A percentile compares a stretch with the other conserved stretches of the same genome.
Conservation (phyloP, 2,329 filamentous ascomycete genomes). For the Arthrobotrys musiformis region DNA sequence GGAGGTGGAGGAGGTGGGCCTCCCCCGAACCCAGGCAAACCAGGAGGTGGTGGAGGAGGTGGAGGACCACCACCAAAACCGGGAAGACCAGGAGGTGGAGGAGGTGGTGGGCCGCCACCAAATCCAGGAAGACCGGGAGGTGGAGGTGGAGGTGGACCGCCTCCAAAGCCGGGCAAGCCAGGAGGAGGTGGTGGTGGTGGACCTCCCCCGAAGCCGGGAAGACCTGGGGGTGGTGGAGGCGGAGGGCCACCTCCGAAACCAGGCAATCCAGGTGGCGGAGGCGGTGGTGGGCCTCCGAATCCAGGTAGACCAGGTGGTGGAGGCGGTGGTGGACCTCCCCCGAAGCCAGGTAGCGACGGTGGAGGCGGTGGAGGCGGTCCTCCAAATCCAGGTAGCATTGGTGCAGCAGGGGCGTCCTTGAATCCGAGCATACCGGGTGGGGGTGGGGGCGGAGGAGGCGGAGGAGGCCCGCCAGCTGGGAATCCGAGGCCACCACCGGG, state of each 20-base stretch:
- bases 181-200: conserved; percentile 66
- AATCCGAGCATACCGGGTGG: conserved; percentile 61
- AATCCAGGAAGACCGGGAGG: conserved; percentile 62
- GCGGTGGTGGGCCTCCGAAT: conserved; percentile 62
- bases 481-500: conserved; percentile 62
- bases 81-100: conserved; percentile 62
- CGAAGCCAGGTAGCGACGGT: conserved; percentile 59
- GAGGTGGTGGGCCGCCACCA: conserved; percentile 63
- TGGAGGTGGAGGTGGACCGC: conserved; percentile 62
- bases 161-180: conserved; percentile 64
- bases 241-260: conserved; percentile 63
- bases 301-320: conserved; percentile 63
- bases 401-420: conserved; percentile 63
- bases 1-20: conserved; percentile 63
- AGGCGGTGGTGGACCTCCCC: conserved; percentile 63
- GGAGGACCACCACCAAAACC: conserved; percentile 61
- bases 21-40: conserved; percentile 60
- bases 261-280: conserved; percentile 61
- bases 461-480: conserved; percentile 40
- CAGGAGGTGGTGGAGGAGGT: conserved; percentile 62
- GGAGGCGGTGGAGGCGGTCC: conserved; percentile 66
- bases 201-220: conserved; percentile 60
- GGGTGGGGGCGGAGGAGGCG: conserved; percentile 63
- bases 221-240: conserved; percentile 64
- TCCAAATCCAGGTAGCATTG: conserved; percentile 60